A percentile compares a stretch with the other conserved stretches of the same genome.
phyloP scores from a whole-genome alignment of 2,329 filamentous ascomycete species.

The Cladosporium sp. region DNA sequence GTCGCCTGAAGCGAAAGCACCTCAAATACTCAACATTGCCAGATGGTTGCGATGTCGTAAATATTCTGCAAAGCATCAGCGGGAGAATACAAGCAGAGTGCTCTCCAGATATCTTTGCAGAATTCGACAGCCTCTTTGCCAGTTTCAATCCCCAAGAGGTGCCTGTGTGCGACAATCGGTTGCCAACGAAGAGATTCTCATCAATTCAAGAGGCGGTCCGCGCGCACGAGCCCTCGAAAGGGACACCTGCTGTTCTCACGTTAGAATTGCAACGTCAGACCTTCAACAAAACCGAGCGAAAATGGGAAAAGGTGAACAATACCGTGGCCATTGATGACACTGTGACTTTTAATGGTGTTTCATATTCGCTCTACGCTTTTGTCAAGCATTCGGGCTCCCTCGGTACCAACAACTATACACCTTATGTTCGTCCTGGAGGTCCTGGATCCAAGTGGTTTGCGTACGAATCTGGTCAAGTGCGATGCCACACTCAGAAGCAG shows the following conservation, averaged over 20 bases:
- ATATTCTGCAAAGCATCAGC: slow-evolving; percentile 20
- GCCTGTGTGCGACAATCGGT: slow-evolving; percentile 21
- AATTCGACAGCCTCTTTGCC: slow-evolving; percentile 24
- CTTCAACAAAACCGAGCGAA: slow-evolving; percentile 50
- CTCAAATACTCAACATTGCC: slow-evolving; percentile 3
- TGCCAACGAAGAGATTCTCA: slow-evolving; percentile 28
- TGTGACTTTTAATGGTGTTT: slow-evolving; percentile 43
- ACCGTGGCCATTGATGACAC: slow-evolving; percentile 54
- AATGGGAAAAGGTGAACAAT: slow-evolving; percentile 55
- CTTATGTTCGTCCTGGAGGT: slow-evolving; percentile 56
- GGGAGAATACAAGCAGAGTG: slow-evolving; percentile 15
- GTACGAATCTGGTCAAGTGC: slow-evolving; percentile 51
- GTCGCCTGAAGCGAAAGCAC: slow-evolving; percentile 7
- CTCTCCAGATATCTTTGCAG: slow-evolving; percentile 10
- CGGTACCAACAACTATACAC: slow-evolving; percentile 56
- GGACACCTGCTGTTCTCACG: slow-evolving; percentile 31
- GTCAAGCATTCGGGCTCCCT: slow-evolving; percentile 57
- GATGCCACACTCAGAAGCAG: slow-evolving; percentile 53
- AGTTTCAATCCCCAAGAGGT: slow-evolving; percentile 18
- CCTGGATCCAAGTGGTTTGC: slow-evolving; percentile 55
- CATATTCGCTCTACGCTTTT: slow-evolving; percentile 57
- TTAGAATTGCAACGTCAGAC: slow-evolving; percentile 56
- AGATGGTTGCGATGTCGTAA: slow-evolving; percentile 21
- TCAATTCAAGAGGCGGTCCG: slow-evolving; percentile 42
- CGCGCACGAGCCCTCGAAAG: slow-evolving; percentile 21